A percentile compares a stretch with the other conserved stretches of the same genome.
These are phyloP conservation scores for Penicillium tannophilum DNA, from an alignment of 495 filamentous ascomycete species.

Conservation along the genomic window DNA sequence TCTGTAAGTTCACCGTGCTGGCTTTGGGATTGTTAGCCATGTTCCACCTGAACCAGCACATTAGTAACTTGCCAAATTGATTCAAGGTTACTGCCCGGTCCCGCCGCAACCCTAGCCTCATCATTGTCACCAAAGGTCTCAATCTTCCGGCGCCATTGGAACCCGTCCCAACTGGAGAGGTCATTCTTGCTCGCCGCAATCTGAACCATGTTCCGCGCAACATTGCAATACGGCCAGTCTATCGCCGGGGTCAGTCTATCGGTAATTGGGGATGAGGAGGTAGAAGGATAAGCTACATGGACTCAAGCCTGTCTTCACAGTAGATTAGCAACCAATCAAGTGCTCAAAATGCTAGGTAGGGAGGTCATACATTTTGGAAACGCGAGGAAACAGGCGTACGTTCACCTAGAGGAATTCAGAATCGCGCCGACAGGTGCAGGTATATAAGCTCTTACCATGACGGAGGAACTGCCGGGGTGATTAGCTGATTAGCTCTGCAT, in stretches of 20 bases:
- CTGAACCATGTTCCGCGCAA: slow-evolving; percentile 70
- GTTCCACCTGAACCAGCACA: not conserved
- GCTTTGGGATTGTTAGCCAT: slow-evolving; percentile 36
- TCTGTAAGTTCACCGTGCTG: slow-evolving; percentile 89
- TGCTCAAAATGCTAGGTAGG: not conserved
- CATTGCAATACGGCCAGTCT: slow-evolving; percentile 92
- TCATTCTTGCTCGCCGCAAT: slow-evolving; percentile 63
- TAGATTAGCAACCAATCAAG: slow-evolving; percentile 24
- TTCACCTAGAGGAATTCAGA: slow-evolving; percentile 56
- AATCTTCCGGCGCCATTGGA: slow-evolving; percentile 77
- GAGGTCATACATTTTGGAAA: slow-evolving; percentile 71
- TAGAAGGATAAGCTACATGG: slow-evolving; percentile 54
- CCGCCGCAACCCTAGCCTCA: slow-evolving; percentile 65
- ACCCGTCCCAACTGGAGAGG: slow-evolving; percentile 60
- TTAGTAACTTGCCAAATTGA: slow-evolving; percentile 60
- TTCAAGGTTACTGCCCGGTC: slow-evolving; percentile 70
- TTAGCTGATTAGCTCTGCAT: slow-evolving; percentile 17
- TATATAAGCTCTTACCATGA: slow-evolving; percentile 59
- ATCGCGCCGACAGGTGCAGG: slow-evolving; percentile 2
- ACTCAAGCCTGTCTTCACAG: slow-evolving; percentile 65
- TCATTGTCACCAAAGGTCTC: slow-evolving; percentile 79
- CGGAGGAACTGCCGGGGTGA: slow-evolving; percentile 63
- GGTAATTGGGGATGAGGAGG: slow-evolving; percentile 1
- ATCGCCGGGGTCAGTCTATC: slow-evolving; percentile 18
- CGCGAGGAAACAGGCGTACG: slow-evolving; percentile 82